Percentiles rank a stretch among this genome's conserved stretches.
Evolutionary conservation across 495 filamentous ascomycete species (phyloP).

Genomic region (Penicillium odoratum): DNA sequence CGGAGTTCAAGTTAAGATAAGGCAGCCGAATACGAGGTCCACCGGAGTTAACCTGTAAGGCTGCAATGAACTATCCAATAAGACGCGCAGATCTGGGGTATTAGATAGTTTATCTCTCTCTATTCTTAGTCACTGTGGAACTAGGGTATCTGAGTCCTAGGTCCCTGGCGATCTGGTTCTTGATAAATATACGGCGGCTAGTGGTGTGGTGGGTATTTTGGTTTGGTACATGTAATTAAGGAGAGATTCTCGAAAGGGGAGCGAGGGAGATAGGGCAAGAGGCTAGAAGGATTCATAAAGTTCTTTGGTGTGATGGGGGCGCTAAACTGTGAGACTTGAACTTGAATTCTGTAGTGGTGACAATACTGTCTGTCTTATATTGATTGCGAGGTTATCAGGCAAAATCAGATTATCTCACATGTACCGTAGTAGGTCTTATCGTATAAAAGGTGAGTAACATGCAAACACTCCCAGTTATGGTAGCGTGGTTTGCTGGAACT

Average conservation of each 20-base stretch:
- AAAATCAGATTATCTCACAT: neutral
- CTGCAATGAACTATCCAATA: neutral
- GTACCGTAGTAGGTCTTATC: neutral
- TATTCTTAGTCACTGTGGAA: neutral
- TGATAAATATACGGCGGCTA: too few species aligned
- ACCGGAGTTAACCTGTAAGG: neutral
- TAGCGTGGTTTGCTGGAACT: constrained; percentile 11
- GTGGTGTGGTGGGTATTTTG: too few species aligned
- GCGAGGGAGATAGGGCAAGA: too few species aligned
- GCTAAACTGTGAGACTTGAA: too few species aligned
- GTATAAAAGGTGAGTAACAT: constrained; percentile 1
- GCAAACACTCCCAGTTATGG: constrained; percentile 16
- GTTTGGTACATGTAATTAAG: too few species aligned
- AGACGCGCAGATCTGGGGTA: neutral
- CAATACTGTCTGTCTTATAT: neutral
- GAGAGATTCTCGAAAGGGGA: too few species aligned
- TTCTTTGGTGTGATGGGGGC: too few species aligned
- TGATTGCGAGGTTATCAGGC: neutral
- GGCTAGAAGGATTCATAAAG: too few species aligned
- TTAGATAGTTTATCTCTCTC: neutral
- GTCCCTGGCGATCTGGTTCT: neutral
- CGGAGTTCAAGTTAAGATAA: neutral
- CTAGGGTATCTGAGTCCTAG: too few species aligned
- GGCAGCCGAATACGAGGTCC: neutral
- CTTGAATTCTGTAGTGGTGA: too few species aligned